Evolutionary conservation across 176 grass and related monocot genomes (phyloP).

Genomic region (Aegilops tauschii): DNA sequence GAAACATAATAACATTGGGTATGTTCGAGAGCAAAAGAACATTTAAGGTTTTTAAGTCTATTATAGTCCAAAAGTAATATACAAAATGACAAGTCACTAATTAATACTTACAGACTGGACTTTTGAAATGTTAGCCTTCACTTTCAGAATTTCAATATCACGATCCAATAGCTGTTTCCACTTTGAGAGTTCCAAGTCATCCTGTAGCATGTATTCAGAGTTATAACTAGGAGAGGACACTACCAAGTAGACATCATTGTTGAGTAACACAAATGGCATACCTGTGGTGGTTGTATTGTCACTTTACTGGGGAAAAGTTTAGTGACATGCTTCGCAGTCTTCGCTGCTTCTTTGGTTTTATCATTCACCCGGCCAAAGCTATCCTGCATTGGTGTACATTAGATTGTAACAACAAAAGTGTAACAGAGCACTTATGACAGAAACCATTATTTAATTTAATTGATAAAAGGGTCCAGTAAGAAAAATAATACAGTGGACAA

Average conservation of each 20-base stretch:
- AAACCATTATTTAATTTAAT: conserved; percentile 3
- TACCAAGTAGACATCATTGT: background rate
- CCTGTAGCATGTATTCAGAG: conserved; percentile 45
- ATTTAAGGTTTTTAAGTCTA: background rate
- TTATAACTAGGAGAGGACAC: conserved; percentile 22
- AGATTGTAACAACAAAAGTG: conserved; percentile 19
- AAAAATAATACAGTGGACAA: background rate
- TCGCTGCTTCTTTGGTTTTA: conserved; percentile 83
- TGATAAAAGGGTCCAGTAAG: conserved; percentile 13
- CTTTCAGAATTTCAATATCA: conserved; percentile 91
- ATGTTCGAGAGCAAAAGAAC: conserved; percentile 3
- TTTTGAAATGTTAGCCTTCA: conserved; percentile 78
- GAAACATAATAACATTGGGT: conserved; percentile 8
- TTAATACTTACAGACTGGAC: conserved; percentile 72
- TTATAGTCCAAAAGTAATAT: conserved; percentile 6
- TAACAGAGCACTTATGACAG: background rate
- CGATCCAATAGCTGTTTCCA: conserved; percentile 85
- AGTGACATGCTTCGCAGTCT: conserved; percentile 71
- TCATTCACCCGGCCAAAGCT: conserved; percentile 67
- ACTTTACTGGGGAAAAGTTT: conserved; percentile 95
- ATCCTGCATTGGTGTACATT: conserved; percentile 56
- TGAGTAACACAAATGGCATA: conserved; percentile 38
- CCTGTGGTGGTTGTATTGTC: conserved; percentile 82
- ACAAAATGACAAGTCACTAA: background rate
- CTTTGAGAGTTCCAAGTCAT: conserved; percentile 60